These are phyloP conservation scores for Phytopythium vexans DNA, from an alignment of 352 stramenopile species.

Conservation along the genomic window DNA sequence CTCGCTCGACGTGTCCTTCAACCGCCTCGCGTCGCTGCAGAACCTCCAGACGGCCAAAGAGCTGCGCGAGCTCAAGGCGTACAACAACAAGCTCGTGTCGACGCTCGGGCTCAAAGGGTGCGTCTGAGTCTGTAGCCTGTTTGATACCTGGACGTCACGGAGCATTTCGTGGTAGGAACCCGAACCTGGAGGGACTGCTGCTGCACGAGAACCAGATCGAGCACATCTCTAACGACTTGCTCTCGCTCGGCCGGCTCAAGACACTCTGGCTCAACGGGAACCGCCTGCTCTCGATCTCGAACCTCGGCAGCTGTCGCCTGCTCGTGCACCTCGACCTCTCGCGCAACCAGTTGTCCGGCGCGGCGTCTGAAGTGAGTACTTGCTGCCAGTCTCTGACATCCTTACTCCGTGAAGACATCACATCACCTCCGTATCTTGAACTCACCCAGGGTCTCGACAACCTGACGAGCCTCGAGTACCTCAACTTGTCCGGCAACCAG, in stretches of 20 bases:
- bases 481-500: slow-evolving; percentile 68
- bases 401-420: neutral
- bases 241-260: slow-evolving; percentile 64
- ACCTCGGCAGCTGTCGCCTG: slow-evolving; percentile 46
- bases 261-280: slow-evolving; percentile 73
- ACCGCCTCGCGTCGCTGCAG: slow-evolving; percentile 46
- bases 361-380: slow-evolving; percentile 32
- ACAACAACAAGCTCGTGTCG: slow-evolving; percentile 73
- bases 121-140: neutral
- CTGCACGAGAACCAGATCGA: slow-evolving; percentile 74
- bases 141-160: neutral
- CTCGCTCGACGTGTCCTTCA: slow-evolving; percentile 80
- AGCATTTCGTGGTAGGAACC: slow-evolving; percentile 31
- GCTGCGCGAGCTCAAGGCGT: slow-evolving; percentile 71
- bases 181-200: slow-evolving; percentile 63
- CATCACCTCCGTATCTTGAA: neutral
- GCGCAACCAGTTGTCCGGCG: slow-evolving; percentile 45
- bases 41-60: slow-evolving; percentile 65
- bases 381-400: neutral
- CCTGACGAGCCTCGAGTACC: slow-evolving; percentile 46
- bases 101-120: slow-evolving; percentile 51
- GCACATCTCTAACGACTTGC: slow-evolving; percentile 51
- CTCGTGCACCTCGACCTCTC: slow-evolving; percentile 73
- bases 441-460: slow-evolving; percentile 42
- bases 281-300: slow-evolving; percentile 37